Base-by-base conservation (phyloP, 192 early-diverging fungal species). In the Backusella luteola region DNA sequence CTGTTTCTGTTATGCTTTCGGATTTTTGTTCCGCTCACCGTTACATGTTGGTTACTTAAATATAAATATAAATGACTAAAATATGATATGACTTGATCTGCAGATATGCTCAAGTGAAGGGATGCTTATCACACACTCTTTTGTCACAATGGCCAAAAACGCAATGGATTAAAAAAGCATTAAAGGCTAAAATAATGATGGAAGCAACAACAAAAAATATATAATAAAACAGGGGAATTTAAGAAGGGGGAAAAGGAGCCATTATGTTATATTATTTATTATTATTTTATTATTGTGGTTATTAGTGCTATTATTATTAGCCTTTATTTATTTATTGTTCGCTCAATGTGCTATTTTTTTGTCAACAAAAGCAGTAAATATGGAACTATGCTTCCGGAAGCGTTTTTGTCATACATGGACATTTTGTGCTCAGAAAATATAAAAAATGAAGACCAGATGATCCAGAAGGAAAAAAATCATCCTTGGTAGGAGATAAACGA, bases 401-500 rank as follows among this genome's bases (percentile, higher is more conserved):
- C 11, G 56, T 63, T 63, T 63, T 29, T n/a, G 23, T 63, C n/a
- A 29, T 23, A 63, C 56, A 63, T 63, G 26, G 26, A 63, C 12
- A 63, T 49, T 49, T 49, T 49, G 26, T 29, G 23, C 3, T 63
- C 11, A 63, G 12, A 63, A 56, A 63, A 26, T 49, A 49, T 49
- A 63, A 63, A 23, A 59, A 21, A 11, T 63, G 56, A 49, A 63
- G 23, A 29, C 23, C 56, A 29, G 21, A 63, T 63, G 56, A 63
- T 63, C 56, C 56, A 63, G 56, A 63, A 63, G 56, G 46, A 49
- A 49, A 49, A 49, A 63, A 63, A 12, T 29, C 23, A 12, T 63
- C 56, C 56, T 63, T 63, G 56, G 56, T 63, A 63, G 56, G 56
- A 63, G 56, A 63, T 63, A 63, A 63, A 63, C 12, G 56, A 63